Conservation (phyloP, 148 eudicot genomes). For the Amaranthus cruentus region DNA sequence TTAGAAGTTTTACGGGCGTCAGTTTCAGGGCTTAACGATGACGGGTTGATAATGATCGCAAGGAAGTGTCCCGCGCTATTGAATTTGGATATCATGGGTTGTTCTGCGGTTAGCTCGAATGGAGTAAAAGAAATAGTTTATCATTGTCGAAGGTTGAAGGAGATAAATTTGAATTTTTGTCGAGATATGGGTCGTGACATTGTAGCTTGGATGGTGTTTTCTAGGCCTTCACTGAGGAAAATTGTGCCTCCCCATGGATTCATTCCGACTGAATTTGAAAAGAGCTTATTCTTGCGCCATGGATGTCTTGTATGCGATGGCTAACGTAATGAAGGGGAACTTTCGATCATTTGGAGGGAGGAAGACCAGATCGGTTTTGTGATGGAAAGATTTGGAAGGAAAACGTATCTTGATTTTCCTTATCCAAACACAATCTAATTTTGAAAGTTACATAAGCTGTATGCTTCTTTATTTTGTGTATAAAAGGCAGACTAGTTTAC, state of each 20-base stretch:
- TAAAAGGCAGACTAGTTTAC: no score
- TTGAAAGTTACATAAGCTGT: no score
- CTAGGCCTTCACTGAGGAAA: conserved; percentile 51
- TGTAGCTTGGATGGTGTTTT: conserved; percentile 43
- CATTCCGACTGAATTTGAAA: conserved; percentile 25
- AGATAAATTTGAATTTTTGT: conserved; percentile 49
- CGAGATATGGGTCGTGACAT: conserved; percentile 23
- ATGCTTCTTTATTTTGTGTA: no score
- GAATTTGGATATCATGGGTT: conserved; percentile 45
- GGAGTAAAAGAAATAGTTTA: conserved; percentile 36
- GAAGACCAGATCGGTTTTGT: no score
- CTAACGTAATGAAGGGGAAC: conserved; percentile 9
- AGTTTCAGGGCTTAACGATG: conserved; percentile 45
- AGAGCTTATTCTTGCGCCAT: conserved; percentile 39
- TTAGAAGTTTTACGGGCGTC: conserved; percentile 43
- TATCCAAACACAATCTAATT: no score
- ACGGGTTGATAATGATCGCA: conserved; percentile 45
- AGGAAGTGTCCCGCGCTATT: conserved; percentile 42
- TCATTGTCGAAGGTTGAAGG: conserved; percentile 46
- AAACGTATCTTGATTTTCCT: no score
- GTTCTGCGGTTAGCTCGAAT: conserved; percentile 35
- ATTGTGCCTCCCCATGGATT: conserved; percentile 35
- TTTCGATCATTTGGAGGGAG: no score
- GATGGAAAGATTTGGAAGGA: no score
- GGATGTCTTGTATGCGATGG: conserved; percentile 45